Base-by-base conservation (phyloP, 2,329 filamentous ascomycete species). In the Verticillium tricorpus region DNA sequence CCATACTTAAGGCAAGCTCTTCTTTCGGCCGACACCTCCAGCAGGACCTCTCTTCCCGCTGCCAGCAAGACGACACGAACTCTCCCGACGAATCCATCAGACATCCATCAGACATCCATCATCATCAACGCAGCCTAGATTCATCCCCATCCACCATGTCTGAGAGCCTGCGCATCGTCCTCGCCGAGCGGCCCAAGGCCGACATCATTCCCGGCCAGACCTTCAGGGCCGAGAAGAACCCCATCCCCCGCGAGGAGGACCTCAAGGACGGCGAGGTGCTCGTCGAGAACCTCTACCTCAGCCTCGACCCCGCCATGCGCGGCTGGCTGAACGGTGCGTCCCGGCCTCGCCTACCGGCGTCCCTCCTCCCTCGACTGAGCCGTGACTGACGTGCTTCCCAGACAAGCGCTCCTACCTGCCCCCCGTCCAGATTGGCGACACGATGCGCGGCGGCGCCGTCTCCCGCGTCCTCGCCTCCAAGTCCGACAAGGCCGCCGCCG, bases 261-360 rank as follows among this genome's bases (percentile, higher is more conserved):
- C 78, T 89, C 52, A 81, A 88, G 71, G 82, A 87, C 78, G 87
- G 87, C 66, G 77, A 91, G 70, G 78, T 91, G 61, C 80, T 92
- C 58, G 74, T 85, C 55, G 82, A 85, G 72, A 72, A 74, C 1
- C 74, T 89, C 63, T 91, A 91, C 69, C 79, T 91, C 55, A 88
- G 86, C 11, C 79, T 92, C 45, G 89, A 92, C 74, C 89, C 89
- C 1, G 88, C 89, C n/a, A 91, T 91, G 89, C 83, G 89, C 68
- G 85, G 85, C 62, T 91, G 88, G 88, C 74, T 92, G 22, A 89
- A 84, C 65, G 81, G 82, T 84, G 66, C 35, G 75, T 52, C 9
- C 37, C 15, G 37, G 5, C 14, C 15, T 5, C 11, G 22, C 45
- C 6, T 52, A 2, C 34, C 5, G 28, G 28, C 28, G 28, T 28